Evolutionary conservation across 106 monocot species (phyloP), one percentile per base, ranked within the genome.

Genomic region (Iris macrosiphon): DNA sequence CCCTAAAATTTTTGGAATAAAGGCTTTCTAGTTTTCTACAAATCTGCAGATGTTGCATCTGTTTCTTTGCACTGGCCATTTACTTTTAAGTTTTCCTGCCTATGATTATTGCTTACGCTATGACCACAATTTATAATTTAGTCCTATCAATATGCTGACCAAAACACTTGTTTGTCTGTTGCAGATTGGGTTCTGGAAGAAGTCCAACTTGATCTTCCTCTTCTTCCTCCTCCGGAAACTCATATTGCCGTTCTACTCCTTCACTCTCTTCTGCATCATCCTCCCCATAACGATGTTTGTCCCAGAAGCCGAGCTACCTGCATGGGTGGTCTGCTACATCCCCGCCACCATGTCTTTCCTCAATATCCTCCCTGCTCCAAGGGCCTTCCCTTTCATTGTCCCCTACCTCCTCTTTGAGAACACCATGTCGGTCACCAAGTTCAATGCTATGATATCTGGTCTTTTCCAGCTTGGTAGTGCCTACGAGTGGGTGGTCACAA

Each of bases 361-460:
- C 32, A 92, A 82, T 48, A 78, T 92, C 68, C 85, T 92, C 31
- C 91, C 91, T 1, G 69, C 82, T 1, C 86, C 82, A 0, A 72
- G 58, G 38, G 75, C 92, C 10, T 92, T 92, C 76, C 92, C 92
- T 0, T 92, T 92, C 63, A 79, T 92, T 22, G 75, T 92, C 69
- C 91, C 91, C 4, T 91, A 85, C 59, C 81, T 91, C 44, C 80
- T 91, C 24, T 91, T 92, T 31, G 91, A 92, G 57, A 92, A 92
- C 73, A 92, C 92, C 28, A 92, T 92, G 92, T 92, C 92, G 0
- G 85, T 92, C 26, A 92, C 92, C 14, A 92, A 92, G 61, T 92
- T 92, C 71, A 92, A 86, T 28, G 92, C 92, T 17, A 91, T 91
- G 91, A 57, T 91, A 54, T 91, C 91, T 0, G 91, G 91, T 30